Evolutionary conservation across 139 green algal genomes (phyloP).

Genomic region (Zygnema cylindricum): DNA sequence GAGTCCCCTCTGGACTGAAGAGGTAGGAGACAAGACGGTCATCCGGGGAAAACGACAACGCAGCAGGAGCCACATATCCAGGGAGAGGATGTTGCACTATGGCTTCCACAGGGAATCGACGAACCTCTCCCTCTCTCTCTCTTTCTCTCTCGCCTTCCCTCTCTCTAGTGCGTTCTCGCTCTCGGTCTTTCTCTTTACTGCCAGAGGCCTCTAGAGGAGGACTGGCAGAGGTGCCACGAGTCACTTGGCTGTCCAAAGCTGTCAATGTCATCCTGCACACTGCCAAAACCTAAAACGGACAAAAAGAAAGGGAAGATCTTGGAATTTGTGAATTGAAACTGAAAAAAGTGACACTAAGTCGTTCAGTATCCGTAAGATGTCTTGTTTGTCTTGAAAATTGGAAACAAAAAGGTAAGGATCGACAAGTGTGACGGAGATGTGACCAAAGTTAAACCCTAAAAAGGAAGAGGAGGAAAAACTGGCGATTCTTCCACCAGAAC

Average conservation of each 20-base stretch:
- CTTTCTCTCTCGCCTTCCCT: constrained; percentile 5
- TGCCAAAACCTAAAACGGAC: neutral
- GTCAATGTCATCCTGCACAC: neutral
- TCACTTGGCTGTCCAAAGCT: neutral
- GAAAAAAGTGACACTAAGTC: neutral
- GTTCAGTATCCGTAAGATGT: neutral
- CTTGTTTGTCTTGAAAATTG: neutral
- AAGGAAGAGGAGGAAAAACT: neutral
- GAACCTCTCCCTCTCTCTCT: neutral
- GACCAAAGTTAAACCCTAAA: neutral
- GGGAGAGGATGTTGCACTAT: constrained; percentile 55
- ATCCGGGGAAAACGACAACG: constrained; percentile 47
- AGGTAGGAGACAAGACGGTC: constrained; percentile 50
- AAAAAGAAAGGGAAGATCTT: neutral
- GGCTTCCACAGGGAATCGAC: constrained; percentile 47
- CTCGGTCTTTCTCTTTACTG: constrained; percentile 1
- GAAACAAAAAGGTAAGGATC: neutral
- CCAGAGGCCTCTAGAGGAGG: neutral
- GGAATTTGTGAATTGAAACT: neutral
- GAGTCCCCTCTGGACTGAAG: constrained; percentile 47
- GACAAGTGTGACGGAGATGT: neutral
- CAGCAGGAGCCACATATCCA: constrained; percentile 48
- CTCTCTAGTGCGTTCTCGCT: neutral
- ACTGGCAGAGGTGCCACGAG: neutral
- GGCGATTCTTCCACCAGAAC: no score